Base-by-base conservation (phyloP, 768 basidiomycete species). In the Strobilomyces confusus region DNA sequence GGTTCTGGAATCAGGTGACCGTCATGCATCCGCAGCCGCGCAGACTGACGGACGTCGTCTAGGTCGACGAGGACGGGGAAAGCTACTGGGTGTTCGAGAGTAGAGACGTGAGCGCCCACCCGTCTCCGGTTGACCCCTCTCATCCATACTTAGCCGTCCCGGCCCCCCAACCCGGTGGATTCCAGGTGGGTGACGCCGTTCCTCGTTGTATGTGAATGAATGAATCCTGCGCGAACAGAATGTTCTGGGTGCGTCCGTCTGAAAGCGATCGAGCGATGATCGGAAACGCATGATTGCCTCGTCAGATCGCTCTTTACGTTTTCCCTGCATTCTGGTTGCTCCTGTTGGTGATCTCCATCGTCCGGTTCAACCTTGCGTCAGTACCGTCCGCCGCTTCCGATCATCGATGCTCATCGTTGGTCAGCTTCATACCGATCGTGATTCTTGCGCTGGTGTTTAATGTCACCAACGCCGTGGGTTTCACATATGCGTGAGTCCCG, bases 1-100 rank as follows among this genome's bases (percentile, higher is more conserved):
- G 97, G 50, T 99, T 95, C 66, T 98, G 95, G 95, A 99, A 98
- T 68, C 95, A 98, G 72, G 87, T 86, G 48, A 55, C 44, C 23
- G 17, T 48, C 41, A 2, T 29, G 19, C 19, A 38, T 34, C 12
- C 32, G 8, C 22, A 11, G 9, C 6, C 37, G 4, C 23, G 19
- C 32, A 14, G 19, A 49, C 57, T 48, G 22, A 61, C 30, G n/a
- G 14, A 12, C 7, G 22, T 48, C 57, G 55, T 36, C 41, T 34
- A 89, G 86, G 93, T 98, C 14, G 94, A 98, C 63, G 94, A 98
- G 49, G 94, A 98, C 59, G 97, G 97, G 2, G 91, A 95, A 69
- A 82, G 78, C 69, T 95, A 87, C 61, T 99, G 97, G 97, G 95
- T 99, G 12, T 99, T 99, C 60, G 97, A 99, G 73, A 89, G 89